Evolutionary conservation across 1,284 basidiomycete species (phyloP), one percentile per base, ranked within the genome.

Genomic region (Ustilago lituana): DNA sequence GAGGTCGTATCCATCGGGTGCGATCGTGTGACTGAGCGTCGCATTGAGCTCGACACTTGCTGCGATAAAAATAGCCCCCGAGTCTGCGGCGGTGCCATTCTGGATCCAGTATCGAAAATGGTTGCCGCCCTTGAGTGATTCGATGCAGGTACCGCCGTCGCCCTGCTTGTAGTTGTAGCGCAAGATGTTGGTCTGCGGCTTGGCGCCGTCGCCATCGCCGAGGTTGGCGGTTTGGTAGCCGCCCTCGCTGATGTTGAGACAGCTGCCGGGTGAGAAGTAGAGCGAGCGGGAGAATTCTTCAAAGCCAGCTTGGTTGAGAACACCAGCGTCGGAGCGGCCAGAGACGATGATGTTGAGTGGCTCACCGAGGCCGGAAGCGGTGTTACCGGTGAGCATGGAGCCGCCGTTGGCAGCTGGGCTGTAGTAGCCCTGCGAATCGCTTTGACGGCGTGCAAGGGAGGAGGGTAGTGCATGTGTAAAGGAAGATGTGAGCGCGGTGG

Each of bases 291-390:
- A 45, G 38, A 69, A 81, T 23, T 73, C 63, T 48, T 61, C 59
- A 23, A 76, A 74, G 15, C 77, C 76, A 5, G 57, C 49, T 9
- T 58, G 35, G 35, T 52, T 56, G 20, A 79, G 63, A n/a, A 80
- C 74, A 23, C 37, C 53, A 4, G 54, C 7, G 39, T 72, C 69
- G 4, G 77, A 79, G 5, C 62, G 20, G 58, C 49, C 60, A 2
- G 76, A 77, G 41, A 81, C 70, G 48, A 81, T 78, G 37, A 81
- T 60, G 50, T 81, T 79, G 52, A 81, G 45, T 1, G 79, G 78
- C 55, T 81, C 79, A 27, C 67, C 72, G 22, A 61, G 35, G 17
- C 52, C 59, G 2, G 59, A 53, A 19, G 31, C 50, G 2, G 50
- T 67, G 45, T 36, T 59, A 22, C 49, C 61, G 8, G 61, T 70